Evolutionary conservation across 2,329 filamentous ascomycete species (phyloP).

Genomic region (Apiospora phragmitis): DNA sequence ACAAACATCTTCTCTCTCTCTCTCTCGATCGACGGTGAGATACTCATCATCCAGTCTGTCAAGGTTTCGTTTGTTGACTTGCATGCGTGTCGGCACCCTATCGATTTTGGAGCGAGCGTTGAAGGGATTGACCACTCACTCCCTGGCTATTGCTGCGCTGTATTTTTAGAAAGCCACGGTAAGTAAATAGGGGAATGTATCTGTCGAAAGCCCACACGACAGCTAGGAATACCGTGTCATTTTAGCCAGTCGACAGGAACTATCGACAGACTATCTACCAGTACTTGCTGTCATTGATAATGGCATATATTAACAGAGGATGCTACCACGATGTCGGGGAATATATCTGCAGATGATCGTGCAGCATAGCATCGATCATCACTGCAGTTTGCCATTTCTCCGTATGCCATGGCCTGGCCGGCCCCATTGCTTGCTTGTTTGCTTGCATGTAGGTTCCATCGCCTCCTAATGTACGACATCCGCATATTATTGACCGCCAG

Average conservation of each 20-base stretch:
- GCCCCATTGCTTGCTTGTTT: background rate
- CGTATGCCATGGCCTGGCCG: background rate
- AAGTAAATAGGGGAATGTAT: background rate
- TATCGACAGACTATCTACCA: background rate
- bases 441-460: background rate
- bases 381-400: background rate
- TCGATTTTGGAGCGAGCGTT: background rate
- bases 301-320: background rate
- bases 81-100: background rate
- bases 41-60: background rate
- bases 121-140: background rate
- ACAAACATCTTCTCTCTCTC: background rate
- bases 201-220: background rate
- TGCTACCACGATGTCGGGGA: background rate
- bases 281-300: background rate
- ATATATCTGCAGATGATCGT: conserved; percentile 3
- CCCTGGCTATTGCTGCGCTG: background rate
- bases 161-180: background rate
- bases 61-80: background rate
- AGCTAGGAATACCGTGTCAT: background rate
- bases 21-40: background rate
- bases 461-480: background rate
- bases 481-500: background rate
- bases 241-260: background rate
- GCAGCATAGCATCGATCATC: background rate